These are phyloP conservation scores for Phytophthora pluvialis DNA, from an alignment of 352 stramenopile genomes.

Conservation along the genomic window DNA sequence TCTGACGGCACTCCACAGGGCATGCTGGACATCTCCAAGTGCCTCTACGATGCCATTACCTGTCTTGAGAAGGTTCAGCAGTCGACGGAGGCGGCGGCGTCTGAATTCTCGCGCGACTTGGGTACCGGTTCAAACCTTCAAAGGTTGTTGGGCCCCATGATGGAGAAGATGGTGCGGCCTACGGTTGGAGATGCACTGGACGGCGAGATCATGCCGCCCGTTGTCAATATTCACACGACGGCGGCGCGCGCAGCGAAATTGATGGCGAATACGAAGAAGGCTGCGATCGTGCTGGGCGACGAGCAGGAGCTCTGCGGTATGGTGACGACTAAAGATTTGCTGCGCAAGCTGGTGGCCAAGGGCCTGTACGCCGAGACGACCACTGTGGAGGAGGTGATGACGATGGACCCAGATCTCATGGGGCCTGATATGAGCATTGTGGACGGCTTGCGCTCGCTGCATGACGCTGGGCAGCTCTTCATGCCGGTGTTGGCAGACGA, in stretches of 20 bases:
- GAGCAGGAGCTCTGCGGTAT: conserved; percentile 79
- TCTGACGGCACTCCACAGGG: conserved; percentile 72
- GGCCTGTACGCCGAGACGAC: conserved; percentile 76
- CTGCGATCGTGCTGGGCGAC: conserved; percentile 78
- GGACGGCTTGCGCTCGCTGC: conserved; percentile 84
- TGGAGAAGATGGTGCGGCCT: conserved; percentile 90
- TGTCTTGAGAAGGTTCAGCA: conserved; percentile 90
- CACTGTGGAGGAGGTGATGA: conserved; percentile 88
- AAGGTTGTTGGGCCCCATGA: conserved; percentile 81
- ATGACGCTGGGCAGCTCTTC: conserved; percentile 85
- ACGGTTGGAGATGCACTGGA: conserved; percentile 85
- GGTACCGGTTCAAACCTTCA: conserved; percentile 74
- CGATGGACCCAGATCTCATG: conserved; percentile 79
- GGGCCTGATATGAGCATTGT: conserved; percentile 80
- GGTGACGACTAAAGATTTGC: conserved; percentile 86
- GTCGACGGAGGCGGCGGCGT: conserved; percentile 78
- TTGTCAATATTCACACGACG: conserved; percentile 76
- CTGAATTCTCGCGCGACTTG: conserved; percentile 82
- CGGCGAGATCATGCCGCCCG: conserved; percentile 77
- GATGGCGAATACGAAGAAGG: conserved; percentile 88
- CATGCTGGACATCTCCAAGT: conserved; percentile 93
- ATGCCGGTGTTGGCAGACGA: conserved; percentile 82
- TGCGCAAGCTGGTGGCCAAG: conserved; percentile 89
- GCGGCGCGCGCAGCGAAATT: conserved; percentile 81
- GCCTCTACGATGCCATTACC: conserved; percentile 87